Percentiles rank a stretch among this genome's conserved stretches.
These are phyloP conservation scores for Thalia dealbata DNA, from an alignment of 176 grass and related monocot species.

Conservation along the genomic window DNA sequence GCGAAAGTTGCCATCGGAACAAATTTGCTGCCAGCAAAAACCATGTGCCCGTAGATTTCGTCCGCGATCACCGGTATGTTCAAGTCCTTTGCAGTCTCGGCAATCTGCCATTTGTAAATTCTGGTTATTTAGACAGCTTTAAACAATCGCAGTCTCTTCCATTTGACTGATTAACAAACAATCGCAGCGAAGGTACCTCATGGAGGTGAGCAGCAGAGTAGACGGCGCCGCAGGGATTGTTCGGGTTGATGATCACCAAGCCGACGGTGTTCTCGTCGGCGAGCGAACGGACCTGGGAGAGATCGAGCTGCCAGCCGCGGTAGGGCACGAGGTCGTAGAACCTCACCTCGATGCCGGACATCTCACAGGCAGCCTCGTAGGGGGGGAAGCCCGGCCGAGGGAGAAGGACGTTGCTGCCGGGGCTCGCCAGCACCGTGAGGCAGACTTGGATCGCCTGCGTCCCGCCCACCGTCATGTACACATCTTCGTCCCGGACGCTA, in stretches of 20 bases:
- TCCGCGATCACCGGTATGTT: constrained; percentile 69
- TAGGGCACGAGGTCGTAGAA: constrained; percentile 67
- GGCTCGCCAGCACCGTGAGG: constrained; percentile 50
- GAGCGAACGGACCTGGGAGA: constrained; percentile 28
- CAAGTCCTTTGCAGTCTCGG: constrained; percentile 65
- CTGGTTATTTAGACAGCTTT: not conserved
- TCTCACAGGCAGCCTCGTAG: constrained; percentile 56
- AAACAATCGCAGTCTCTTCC: too few species aligned
- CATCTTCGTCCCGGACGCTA: constrained; percentile 33
- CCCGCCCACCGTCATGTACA: constrained; percentile 62
- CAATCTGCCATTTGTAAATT: constrained; percentile 32
- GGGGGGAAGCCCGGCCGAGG: constrained; percentile 66
- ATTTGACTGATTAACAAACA: not conserved
- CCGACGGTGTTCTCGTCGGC: constrained; percentile 38
- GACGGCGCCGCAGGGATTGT: constrained; percentile 65
- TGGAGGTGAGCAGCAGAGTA: constrained; percentile 52
- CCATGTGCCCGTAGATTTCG: constrained; percentile 79
- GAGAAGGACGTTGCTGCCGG: constrained; percentile 52
- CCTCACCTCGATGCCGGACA: constrained; percentile 52
- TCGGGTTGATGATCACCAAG: constrained; percentile 83
- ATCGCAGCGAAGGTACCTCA: constrained; percentile 19
- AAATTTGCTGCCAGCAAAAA: constrained; percentile 52
- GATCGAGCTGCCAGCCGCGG: constrained; percentile 48
- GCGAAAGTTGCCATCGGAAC: constrained; percentile 64
- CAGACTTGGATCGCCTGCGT: constrained; percentile 49